Conservation (phyloP, 805 yeast genomes). For the Sporopachydermia quercuum region DNA sequence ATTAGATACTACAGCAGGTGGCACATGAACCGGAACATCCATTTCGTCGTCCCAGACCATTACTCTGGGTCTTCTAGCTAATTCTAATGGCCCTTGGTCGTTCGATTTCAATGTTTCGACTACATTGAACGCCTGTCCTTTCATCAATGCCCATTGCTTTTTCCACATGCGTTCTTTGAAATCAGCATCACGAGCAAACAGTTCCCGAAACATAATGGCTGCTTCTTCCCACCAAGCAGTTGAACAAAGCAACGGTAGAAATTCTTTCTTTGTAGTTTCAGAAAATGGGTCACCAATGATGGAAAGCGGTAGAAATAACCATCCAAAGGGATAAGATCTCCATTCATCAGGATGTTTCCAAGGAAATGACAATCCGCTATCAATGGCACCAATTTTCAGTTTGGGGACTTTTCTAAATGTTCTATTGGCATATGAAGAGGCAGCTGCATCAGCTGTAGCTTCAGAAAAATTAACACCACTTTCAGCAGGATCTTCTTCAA, state of each 20-base stretch:
- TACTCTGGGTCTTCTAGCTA: constrained; percentile 42
- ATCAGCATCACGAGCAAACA: constrained; percentile 42
- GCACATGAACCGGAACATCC: constrained; percentile 35
- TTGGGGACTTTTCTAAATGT: constrained; percentile 19
- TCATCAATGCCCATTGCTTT: constrained; percentile 53
- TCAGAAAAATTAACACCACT: constrained; percentile 7
- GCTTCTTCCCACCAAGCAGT: constrained; percentile 60
- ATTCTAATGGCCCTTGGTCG: constrained; percentile 52
- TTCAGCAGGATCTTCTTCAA: constrained; percentile 6
- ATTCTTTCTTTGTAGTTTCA: constrained; percentile 36
- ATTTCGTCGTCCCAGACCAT: constrained; percentile 46
- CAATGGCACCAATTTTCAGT: constrained; percentile 54
- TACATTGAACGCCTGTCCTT: constrained; percentile 68
- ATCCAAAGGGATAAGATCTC: constrained; percentile 68
- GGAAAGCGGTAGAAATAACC: constrained; percentile 53
- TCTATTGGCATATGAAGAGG: constrained; percentile 4
- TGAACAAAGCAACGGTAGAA: constrained; percentile 42
- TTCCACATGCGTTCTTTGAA: constrained; percentile 54
- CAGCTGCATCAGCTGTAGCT: constrained; percentile 4
- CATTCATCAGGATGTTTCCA: constrained; percentile 78
- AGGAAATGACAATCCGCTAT: constrained; percentile 61
- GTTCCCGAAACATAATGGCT: constrained; percentile 27
- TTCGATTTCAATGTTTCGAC: constrained; percentile 45
- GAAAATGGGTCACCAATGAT: constrained; percentile 58
- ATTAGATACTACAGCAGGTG: constrained; percentile 21